A percentile compares a stretch with the other conserved stretches of the same genome.
phyloP scores from a whole-genome alignment of 2,329 filamentous ascomycete genomes.

The Paraconiothyrium sp. region DNA sequence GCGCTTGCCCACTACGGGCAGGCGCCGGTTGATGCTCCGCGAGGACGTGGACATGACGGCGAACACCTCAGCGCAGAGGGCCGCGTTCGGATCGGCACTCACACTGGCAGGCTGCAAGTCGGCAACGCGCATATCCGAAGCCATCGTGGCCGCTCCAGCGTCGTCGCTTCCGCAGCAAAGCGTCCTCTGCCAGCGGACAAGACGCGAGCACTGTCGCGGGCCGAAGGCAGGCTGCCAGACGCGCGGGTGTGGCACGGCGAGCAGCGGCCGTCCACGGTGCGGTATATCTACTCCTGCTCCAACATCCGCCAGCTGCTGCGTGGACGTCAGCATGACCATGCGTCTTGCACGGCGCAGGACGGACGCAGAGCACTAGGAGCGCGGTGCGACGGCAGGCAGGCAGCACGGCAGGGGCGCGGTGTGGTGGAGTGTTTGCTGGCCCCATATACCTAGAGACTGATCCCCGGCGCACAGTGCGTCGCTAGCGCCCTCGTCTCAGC shows the following conservation, averaged over 20 bases:
- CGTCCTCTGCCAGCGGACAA: neutral
- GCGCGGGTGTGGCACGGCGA: no score
- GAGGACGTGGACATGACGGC: neutral
- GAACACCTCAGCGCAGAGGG: neutral
- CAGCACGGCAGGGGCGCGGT: neutral
- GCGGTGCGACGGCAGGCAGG: neutral
- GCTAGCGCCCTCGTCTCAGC: neutral
- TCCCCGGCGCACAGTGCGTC: neutral
- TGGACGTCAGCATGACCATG: neutral
- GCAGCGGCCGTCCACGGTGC: no score
- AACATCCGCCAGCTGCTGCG: no score
- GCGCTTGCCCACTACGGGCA: no score
- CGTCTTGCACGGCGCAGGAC: neutral
- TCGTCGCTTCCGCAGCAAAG: neutral
- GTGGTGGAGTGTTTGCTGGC: slow-evolving; percentile 1
- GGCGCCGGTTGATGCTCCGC: neutral
- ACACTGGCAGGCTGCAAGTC: neutral
- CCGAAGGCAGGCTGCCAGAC: no score
- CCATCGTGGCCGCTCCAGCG: neutral
- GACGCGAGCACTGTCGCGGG: neutral
- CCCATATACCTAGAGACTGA: neutral
- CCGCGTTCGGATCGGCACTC: neutral
- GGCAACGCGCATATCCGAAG: neutral
- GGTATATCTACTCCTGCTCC: no score
- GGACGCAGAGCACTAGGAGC: neutral